Percentiles rank a stretch among this genome's conserved stretches.
Evolutionary conservation across 108 stramenopile species (phyloP).

Genomic region (Cylindrotheca fusiformis): DNA sequence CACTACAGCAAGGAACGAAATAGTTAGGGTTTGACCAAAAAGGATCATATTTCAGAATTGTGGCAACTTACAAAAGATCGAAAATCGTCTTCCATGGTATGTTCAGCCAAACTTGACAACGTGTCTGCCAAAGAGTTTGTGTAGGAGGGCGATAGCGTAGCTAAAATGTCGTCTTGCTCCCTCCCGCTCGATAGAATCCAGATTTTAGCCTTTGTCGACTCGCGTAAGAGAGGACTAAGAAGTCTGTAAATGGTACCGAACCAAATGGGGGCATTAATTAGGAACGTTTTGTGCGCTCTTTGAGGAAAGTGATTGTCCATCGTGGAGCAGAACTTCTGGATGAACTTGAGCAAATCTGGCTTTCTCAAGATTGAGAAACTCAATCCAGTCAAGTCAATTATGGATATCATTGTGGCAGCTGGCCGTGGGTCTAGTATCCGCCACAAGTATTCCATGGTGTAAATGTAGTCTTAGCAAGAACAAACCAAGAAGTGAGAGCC

Average conservation of each 20-base stretch:
- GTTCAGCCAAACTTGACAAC: neutral
- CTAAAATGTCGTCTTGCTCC: slow-evolving; percentile 8
- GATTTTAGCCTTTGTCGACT: slow-evolving; percentile 74
- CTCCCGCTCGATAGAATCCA: slow-evolving; percentile 40
- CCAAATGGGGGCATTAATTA: slow-evolving; percentile 80
- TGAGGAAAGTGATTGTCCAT: slow-evolving; percentile 76
- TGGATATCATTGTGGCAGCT: slow-evolving; percentile 67
- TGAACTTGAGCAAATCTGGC: slow-evolving; percentile 55
- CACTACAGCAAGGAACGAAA: neutral
- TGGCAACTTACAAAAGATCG: neutral
- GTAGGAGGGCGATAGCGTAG: neutral
- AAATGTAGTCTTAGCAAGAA: slow-evolving; percentile 46
- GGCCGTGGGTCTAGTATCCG: slow-evolving; percentile 62
- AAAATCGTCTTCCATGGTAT: neutral
- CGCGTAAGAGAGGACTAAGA: slow-evolving; percentile 65
- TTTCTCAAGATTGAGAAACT: slow-evolving; percentile 44
- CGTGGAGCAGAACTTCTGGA: slow-evolving; percentile 59
- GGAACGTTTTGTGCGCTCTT: slow-evolving; percentile 61
- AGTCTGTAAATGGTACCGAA: slow-evolving; percentile 62
- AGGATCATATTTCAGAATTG: too few relatives aligned
- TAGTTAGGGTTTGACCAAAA: too few relatives aligned
- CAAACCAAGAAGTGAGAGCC: too few relatives aligned
- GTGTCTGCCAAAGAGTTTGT: neutral
- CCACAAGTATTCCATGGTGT: slow-evolving; percentile 78
- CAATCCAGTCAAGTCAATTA: slow-evolving; percentile 69